phyloP scores from a whole-genome alignment of 2,329 filamentous ascomycete genomes.

The Sodiomyces alkalinus region DNA sequence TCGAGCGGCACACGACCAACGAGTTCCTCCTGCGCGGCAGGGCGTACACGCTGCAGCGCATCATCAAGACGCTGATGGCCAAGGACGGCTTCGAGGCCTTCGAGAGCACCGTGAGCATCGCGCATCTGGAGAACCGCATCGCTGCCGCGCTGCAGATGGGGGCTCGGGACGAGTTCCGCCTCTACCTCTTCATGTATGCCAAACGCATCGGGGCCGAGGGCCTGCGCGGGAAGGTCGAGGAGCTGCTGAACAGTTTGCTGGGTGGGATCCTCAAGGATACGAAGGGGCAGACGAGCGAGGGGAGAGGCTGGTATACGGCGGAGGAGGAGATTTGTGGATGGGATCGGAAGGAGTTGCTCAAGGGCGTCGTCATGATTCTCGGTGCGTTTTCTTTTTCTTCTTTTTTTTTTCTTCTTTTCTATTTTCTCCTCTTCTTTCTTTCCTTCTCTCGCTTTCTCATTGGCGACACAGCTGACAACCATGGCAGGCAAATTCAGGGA shows the following conservation, averaged over 20 bases:
- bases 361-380: constrained; percentile 81
- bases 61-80: constrained; percentile 78
- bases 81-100: constrained; percentile 86
- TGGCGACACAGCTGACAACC: constrained; percentile 16
- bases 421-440: no score
- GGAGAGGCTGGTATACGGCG: constrained; percentile 47
- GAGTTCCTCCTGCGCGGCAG: constrained; percentile 85
- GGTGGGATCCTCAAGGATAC: constrained; percentile 54
- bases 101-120: constrained; percentile 81
- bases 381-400: constrained; percentile 41
- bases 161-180: constrained; percentile 79
- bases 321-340: constrained; percentile 74
- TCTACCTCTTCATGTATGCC: constrained; percentile 97
- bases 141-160: constrained; percentile 76
- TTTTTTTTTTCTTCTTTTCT: no score
- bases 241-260: constrained; percentile 68
- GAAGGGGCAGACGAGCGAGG: constrained; percentile 27
- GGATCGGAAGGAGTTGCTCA: constrained; percentile 75
- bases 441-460: constrained; percentile 1
- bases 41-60: constrained; percentile 77
- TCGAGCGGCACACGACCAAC: constrained; percentile 89
- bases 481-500: constrained; percentile 79
- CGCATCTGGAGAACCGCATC: constrained; percentile 87
- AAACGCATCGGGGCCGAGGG: constrained; percentile 90
- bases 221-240: constrained; percentile 76